Percentiles rank a stretch among this genome's conserved stretches.
These are phyloP conservation scores for Bonia amplexicaulis DNA, from an alignment of 176 grass and related monocot genomes.

Conservation along the genomic window DNA sequence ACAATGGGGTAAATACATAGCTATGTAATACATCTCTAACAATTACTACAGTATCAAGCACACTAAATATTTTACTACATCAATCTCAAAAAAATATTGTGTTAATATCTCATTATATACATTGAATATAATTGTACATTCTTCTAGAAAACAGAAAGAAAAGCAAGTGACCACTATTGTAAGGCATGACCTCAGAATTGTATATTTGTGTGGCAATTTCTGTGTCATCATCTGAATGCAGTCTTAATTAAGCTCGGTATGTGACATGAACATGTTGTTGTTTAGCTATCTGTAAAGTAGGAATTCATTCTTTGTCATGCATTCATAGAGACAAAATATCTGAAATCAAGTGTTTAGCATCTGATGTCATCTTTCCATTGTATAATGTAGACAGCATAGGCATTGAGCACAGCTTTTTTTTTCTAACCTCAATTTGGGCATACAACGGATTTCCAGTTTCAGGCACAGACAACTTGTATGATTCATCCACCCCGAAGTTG, in stretches of 20 bases:
- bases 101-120: neutral
- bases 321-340: neutral
- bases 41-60: neutral
- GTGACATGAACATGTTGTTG: neutral
- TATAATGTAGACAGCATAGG: neutral
- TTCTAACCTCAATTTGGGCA: slow-evolving; percentile 73
- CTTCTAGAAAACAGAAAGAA: neutral
- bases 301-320: neutral
- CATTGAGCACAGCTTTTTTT: neutral
- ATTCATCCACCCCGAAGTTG: slow-evolving; percentile 73
- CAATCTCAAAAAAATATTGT: too few relatives aligned
- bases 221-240: neutral
- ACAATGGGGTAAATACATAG: too few relatives aligned
- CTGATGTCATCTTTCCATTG: neutral
- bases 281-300: neutral
- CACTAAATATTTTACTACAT: neutral
- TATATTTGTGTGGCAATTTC: neutral
- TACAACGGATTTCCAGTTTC: slow-evolving; percentile 43
- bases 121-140: neutral
- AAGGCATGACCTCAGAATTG: neutral
- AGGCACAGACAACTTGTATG: slow-evolving; percentile 66
- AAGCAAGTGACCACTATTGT: neutral
- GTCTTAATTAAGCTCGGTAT: neutral
- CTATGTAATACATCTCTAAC: too few relatives aligned
- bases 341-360: neutral